Evolutionary conservation across 2,329 filamentous ascomycete species (phyloP), one percentile per base, ranked within the genome.

Genomic region (Fusarium metavorans): DNA sequence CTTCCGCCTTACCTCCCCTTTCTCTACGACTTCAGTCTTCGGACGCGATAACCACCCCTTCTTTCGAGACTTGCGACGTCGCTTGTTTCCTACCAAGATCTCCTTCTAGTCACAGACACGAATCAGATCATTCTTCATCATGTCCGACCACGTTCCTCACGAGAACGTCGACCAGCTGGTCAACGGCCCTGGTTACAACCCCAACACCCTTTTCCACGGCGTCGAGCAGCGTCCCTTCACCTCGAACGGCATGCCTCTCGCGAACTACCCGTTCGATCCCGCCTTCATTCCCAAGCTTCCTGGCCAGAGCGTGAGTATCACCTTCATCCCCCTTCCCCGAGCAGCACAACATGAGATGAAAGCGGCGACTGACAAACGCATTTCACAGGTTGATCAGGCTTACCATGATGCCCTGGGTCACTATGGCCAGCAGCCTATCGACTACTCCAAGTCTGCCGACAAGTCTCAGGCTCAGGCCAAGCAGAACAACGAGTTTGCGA

Each of bases 101-200:
- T 54, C 45, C 27, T 37, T 39, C 41, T 18, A 18, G 34, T 57
- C n/a, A 27, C 43, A 54, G 48, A 48, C 58, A 9, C 25, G 27
- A 50, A 50, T 34, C 25, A 30, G 59, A 52, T 52, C 48, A 56
- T 52, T 23, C 25, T 30, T 30, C 45, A 66, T 7, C 32, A 72
- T 74, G 71, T 72, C 64, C 30, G 41, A 52, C 27, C 48, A 18
- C 18, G 11, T 52, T 32, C 32, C 27, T 32, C 48, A 11, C 11
- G 25, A 52, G 27, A 6, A 11, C 27, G 10, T 52, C 48, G 48
- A 52, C 27, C 25, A 52, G 27, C 27, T n/a, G 27, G 18, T 52
- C 27, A 30, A 52, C 48, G 48, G 48, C 11, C 10, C 9, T 13
- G 25, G 6, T n/a, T 52, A 32, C 48, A 30, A 52, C 41, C 20